Evolutionary conservation across 306 rosid species (phyloP), one percentile per base, ranked within the genome.

Genomic region (Citrullus colocynthis): DNA sequence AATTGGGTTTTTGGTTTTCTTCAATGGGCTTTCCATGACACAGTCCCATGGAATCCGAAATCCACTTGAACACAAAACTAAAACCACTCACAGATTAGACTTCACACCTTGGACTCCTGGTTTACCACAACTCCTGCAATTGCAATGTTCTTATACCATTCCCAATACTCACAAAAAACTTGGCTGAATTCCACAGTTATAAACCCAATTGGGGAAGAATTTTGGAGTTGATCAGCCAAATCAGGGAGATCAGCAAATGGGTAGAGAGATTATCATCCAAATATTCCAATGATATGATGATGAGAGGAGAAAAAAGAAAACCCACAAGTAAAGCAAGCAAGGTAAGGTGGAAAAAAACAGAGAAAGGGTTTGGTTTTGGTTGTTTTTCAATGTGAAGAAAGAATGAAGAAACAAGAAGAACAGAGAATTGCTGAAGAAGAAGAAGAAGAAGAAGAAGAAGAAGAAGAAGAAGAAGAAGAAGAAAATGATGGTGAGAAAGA

Each of bases 1-100:
- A 73, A 63, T 56, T 60, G 51, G 45, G 28, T 58, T 65, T 75
- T 71, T 49, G 84, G 75, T 66, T 82, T 72, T 85, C 82, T 77
- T 82, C 80, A 64, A 65, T 73, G 78, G 84, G 85, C 45, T 85
- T 85, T 65, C 88, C 88, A 77, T 85, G 85, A 73, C 88, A 85
- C 41, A 85, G 85, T 58, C 88, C 88, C 88, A 85, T 85, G 83
- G 80, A 67, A 76, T 77, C 48, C 58, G 14, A 60, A 74, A 58
- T 48, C 81, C 80, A 75, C 11, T 67, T 18, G 21, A 66, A 58
- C 51, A 44, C 52, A 49, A 41, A 52, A 34, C 34, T 64, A n/a
- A 66, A 66, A 39, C 14, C 48, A 64, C 48, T 62, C 20, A 36
- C 21, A 37, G 30, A 37, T 65, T 65, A 45, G 10, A 16, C 73